phyloP scores from a whole-genome alignment of 129 eudicot genomes.

The Heracleum sosnowskyi region DNA sequence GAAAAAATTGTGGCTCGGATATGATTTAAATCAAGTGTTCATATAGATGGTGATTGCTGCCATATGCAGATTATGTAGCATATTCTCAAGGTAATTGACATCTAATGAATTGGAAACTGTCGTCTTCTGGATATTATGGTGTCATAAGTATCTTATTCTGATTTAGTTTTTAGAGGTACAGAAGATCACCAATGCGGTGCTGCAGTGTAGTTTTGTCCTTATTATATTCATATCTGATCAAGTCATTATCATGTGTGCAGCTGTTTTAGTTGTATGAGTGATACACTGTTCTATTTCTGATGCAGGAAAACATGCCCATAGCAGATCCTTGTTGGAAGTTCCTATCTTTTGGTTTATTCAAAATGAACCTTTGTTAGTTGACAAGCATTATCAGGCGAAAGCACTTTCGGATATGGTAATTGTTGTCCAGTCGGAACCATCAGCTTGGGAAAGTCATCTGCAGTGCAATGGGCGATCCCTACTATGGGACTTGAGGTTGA shows the following conservation, averaged over 20 bases:
- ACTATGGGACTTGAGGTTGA: slow-evolving; percentile 80
- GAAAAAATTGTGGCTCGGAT: background rate
- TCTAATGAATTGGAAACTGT: background rate
- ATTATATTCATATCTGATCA: background rate
- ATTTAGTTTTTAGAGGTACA: background rate
- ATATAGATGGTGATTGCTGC: background rate
- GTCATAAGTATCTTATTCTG: background rate
- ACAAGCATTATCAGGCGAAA: slow-evolving; percentile 94
- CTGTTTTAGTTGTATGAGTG: background rate
- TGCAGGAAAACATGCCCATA: slow-evolving; percentile 81
- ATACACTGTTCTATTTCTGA: slow-evolving; percentile 13
- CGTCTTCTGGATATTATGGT: background rate
- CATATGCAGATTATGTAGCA: background rate
- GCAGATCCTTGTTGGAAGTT: slow-evolving; percentile 78
- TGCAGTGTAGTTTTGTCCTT: background rate
- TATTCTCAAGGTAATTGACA: background rate
- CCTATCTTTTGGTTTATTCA: slow-evolving; percentile 96
- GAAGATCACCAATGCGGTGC: background rate
- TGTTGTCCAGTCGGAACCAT: slow-evolving; percentile 81
- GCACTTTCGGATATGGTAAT: slow-evolving; percentile 93
- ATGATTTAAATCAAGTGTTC: background rate
- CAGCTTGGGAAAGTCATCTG: slow-evolving; percentile 92
- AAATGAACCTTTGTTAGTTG: slow-evolving; percentile 72
- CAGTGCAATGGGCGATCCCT: slow-evolving; percentile 87
- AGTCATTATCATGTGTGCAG: background rate